Conservation (phyloP, 176 grass and related monocot species). For the Rhynchospora tenuis region DNA sequence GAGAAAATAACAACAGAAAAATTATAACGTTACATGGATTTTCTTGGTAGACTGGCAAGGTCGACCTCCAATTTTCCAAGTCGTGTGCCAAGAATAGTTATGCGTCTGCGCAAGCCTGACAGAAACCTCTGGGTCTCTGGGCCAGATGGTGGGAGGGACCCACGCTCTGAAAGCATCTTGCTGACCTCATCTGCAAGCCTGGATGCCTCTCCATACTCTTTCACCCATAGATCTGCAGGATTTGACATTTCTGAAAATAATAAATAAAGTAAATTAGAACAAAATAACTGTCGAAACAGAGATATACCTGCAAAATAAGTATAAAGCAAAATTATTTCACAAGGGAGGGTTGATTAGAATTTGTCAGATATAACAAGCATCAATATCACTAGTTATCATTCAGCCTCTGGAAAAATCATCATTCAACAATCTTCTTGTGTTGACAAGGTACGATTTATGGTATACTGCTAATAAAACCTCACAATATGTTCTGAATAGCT, state of each 20-base stretch:
- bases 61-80: constrained; percentile 67
- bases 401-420: too few species aligned
- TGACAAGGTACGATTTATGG: too few species aligned
- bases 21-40: constrained; percentile 57
- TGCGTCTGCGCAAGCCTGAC: constrained; percentile 60
- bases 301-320: background rate
- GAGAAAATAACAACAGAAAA: background rate
- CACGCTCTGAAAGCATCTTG: constrained; percentile 73
- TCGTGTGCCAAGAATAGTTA: constrained; percentile 78
- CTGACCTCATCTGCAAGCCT: constrained; percentile 75
- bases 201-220: constrained; percentile 72
- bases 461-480: too few species aligned
- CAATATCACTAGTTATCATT: background rate
- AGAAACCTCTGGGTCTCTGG: constrained; percentile 58
- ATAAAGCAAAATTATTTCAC: background rate
- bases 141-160: constrained; percentile 72
- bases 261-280: constrained; percentile 27
- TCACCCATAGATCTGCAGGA: constrained; percentile 67
- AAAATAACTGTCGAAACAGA: background rate
- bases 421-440: too few species aligned
- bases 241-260: constrained; percentile 51
- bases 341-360: background rate
- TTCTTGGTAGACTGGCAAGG: constrained; percentile 58
- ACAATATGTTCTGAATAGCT: too few species aligned
- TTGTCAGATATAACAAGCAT: background rate